Conservation (phyloP, 352 stramenopile species). For the Phytophthora colocasiae region DNA sequence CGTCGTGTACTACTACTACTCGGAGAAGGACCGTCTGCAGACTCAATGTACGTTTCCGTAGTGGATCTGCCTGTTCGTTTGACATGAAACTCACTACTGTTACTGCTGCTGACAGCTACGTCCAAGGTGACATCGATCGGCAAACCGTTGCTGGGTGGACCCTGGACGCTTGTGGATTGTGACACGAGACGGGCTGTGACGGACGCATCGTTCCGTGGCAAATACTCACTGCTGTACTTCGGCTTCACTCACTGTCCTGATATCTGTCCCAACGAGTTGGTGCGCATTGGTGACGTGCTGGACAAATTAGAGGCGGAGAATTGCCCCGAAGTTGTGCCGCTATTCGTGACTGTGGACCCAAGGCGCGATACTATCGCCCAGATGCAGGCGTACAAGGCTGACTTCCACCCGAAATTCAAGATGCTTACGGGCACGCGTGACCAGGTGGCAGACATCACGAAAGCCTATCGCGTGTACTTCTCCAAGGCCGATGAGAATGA, state of each 20-base stretch:
- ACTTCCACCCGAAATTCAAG: conserved; percentile 88
- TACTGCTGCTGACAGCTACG: conserved; percentile 51
- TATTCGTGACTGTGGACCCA: conserved; percentile 99
- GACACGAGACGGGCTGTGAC: conserved; percentile 87
- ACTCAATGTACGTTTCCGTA: conserved; percentile 65
- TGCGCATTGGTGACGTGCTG: conserved; percentile 97
- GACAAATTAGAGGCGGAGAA: conserved; percentile 88
- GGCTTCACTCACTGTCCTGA: conserved; percentile 99
- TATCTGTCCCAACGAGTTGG: conserved; percentile 99
- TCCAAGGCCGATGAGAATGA: conserved; percentile 96
- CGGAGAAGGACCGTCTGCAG: conserved; percentile 89
- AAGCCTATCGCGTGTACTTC: conserved; percentile 99
- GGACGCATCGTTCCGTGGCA: conserved; percentile 92
- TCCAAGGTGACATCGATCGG: conserved; percentile 91
- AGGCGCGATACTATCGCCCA: conserved; percentile 97
- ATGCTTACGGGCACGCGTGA: conserved; percentile 94
- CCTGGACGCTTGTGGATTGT: conserved; percentile 94
- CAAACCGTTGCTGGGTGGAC: conserved; percentile 92
- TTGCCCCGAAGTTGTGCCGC: conserved; percentile 74
- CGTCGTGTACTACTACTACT: conserved; percentile 90
- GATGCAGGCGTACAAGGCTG: conserved; percentile 96
- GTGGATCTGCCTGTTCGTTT: not conserved
- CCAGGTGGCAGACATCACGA: conserved; percentile 97
- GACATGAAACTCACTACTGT: not conserved
- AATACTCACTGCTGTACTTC: conserved; percentile 99